Percentiles rank a stretch among this genome's conserved stretches.
These are phyloP conservation scores for Mycena pura DNA, from an alignment of 768 basidiomycete genomes.

Conservation along the genomic window DNA sequence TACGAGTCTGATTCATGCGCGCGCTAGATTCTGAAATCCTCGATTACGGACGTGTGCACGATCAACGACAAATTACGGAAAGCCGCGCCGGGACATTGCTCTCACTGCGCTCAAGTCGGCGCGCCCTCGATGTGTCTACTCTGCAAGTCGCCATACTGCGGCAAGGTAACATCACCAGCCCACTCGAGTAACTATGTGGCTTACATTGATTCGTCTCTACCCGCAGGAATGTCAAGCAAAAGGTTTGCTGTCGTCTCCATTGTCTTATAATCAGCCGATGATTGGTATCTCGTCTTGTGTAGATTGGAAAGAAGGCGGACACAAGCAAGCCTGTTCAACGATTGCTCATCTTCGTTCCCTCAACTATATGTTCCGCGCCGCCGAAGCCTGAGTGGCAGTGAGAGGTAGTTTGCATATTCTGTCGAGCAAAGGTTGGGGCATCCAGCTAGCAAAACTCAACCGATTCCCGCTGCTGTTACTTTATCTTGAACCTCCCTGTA, in stretches of 20 bases:
- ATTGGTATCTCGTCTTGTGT: neutral
- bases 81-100: slow-evolving; percentile 9
- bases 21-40: slow-evolving; percentile 4
- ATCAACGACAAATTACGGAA: slow-evolving; percentile 11
- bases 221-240: slow-evolving; percentile 10
- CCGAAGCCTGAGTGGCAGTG: slow-evolving; percentile 3
- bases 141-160: slow-evolving; percentile 14
- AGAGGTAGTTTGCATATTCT: neutral
- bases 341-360: slow-evolving; percentile 10
- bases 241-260: neutral
- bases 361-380: slow-evolving; percentile 7
- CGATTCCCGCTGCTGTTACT: too few species aligned
- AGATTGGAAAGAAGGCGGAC: slow-evolving; percentile 15
- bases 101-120: neutral
- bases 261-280: too few species aligned
- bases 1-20: neutral
- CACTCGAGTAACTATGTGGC: neutral
- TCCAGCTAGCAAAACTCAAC: neutral
- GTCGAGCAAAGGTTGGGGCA: neutral
- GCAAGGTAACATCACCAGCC: neutral
- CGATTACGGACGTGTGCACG: slow-evolving; percentile 3
- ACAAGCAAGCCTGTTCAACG: slow-evolving; percentile 5
- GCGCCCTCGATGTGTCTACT: neutral
- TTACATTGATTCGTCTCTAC: slow-evolving; percentile 2
- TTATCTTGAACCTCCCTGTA: too few species aligned